Evolutionary conservation across 805 yeast genomes (phyloP).

Genomic region (Clavispora vitiphila): DNA sequence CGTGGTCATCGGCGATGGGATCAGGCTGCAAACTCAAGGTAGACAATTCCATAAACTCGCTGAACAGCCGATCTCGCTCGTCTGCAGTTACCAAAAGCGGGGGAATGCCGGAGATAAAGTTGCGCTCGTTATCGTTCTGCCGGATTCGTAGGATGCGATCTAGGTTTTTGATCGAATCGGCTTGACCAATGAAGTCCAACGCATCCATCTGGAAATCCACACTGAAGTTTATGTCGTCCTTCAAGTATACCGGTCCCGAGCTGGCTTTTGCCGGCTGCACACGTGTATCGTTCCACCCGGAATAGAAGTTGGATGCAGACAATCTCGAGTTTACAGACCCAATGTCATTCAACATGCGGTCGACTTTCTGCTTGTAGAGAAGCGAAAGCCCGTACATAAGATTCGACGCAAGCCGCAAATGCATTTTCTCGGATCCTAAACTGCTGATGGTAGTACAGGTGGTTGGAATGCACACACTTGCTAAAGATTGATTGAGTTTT

Average conservation of each 20-base stretch:
- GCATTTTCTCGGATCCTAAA: conserved; percentile 15
- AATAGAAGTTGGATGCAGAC: conserved; percentile 15
- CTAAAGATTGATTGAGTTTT: conserved; percentile 28
- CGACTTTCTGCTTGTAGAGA: conserved; percentile 45
- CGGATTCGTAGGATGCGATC: neutral
- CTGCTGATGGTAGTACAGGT: conserved; percentile 27
- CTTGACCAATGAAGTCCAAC: neutral
- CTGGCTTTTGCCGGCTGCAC: neutral
- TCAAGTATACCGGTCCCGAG: neutral
- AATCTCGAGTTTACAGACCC: conserved; percentile 11
- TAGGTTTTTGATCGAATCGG: neutral
- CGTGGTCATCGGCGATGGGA: conserved; percentile 6
- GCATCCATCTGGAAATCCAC: neutral
- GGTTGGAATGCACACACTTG: conserved; percentile 36
- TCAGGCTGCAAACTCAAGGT: conserved; percentile 8
- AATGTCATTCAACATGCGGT: conserved; percentile 37
- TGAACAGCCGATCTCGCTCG: conserved; percentile 10
- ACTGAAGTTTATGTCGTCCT: neutral
- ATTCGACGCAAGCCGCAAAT: conserved; percentile 33
- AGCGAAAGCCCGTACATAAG: conserved; percentile 47
- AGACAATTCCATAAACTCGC: conserved; percentile 13
- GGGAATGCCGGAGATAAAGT: neutral
- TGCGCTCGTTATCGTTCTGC: neutral
- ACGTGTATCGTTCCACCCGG: conserved; percentile 1
- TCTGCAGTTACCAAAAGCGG: conserved; percentile 4